phyloP scores from a whole-genome alignment of 2,329 filamentous ascomycete genomes.

The Phaeosphaeriaceae sp. region DNA sequence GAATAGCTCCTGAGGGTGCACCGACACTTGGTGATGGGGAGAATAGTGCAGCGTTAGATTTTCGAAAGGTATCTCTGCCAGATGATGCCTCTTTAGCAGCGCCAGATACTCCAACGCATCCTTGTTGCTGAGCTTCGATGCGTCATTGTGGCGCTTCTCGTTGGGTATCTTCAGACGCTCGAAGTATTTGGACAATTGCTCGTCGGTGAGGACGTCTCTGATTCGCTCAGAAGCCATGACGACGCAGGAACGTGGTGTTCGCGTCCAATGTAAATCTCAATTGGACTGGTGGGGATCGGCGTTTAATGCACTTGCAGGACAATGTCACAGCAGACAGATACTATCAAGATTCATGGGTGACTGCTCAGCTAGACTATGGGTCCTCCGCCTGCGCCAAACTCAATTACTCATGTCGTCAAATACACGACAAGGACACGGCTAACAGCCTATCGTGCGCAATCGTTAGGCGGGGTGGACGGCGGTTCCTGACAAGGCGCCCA shows the following conservation, averaged over 20 bases:
- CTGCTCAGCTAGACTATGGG: not conserved
- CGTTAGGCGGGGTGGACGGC: not conserved
- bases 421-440: not conserved
- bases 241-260: slow-evolving; percentile 2
- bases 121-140: slow-evolving; percentile 25
- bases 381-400: not conserved
- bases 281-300: slow-evolving; percentile 12
- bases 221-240: slow-evolving; percentile 27
- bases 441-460: not conserved
- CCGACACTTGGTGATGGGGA: slow-evolving; percentile 50
- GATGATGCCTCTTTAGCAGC: slow-evolving; percentile 48
- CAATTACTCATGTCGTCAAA: slow-evolving; percentile 4
- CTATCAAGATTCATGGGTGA: not conserved
- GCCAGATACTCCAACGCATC: slow-evolving; percentile 38
- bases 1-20: slow-evolving; percentile 59
- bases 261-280: slow-evolving; percentile 11
- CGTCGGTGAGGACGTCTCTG: slow-evolving; percentile 27
- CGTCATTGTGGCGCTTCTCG: slow-evolving; percentile 31
- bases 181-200: slow-evolving; percentile 45
- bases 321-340: not conserved
- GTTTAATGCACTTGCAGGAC: not conserved
- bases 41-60: slow-evolving; percentile 62
- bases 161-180: slow-evolving; percentile 41
- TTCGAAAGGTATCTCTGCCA: slow-evolving; percentile 62
- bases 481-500: not conserved